phyloP scores from a whole-genome alignment of 768 basidiomycete species.

The Rhizopogon vinicolor region DNA sequence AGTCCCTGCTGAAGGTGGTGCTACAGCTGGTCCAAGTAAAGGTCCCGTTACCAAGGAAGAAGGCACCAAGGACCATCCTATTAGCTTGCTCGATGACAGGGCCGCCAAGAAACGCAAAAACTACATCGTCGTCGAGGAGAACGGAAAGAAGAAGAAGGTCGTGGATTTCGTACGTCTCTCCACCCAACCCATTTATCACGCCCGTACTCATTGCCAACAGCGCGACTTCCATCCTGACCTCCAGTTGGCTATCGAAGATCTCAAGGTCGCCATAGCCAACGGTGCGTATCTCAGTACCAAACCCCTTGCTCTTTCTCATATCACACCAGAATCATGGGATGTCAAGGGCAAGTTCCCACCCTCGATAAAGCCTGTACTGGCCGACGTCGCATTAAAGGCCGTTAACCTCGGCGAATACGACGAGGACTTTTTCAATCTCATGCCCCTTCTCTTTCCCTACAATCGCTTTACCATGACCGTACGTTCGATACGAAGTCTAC shows the following conservation, averaged over 20 bases:
- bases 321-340: conserved; percentile 61
- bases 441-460: conserved; percentile 88
- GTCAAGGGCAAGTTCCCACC: conserved; percentile 90
- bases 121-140: conserved; percentile 46
- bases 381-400: conserved; percentile 70
- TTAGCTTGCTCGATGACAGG: conserved; percentile 38
- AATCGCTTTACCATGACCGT: conserved; percentile 94
- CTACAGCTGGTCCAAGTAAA: conserved; percentile 4
- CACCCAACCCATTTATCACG: background rate
- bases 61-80: conserved; percentile 49
- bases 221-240: conserved; percentile 69
- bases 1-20: conserved; percentile 17
- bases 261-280: conserved; percentile 56
- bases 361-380: conserved; percentile 64
- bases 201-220: conserved; percentile 24
- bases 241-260: conserved; percentile 51
- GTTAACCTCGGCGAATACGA: conserved; percentile 85
- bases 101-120: conserved; percentile 50
- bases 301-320: background rate
- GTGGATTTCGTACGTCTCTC: conserved; percentile 54
- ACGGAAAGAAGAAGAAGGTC: conserved; percentile 67
- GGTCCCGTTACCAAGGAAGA: conserved; percentile 27
- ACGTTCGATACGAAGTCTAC: conserved; percentile 19
- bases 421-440: conserved; percentile 85
- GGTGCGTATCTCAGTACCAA: conserved; percentile 30